Base-by-base conservation (phyloP, 768 basidiomycete species). In the Gymnopilus junonius region DNA sequence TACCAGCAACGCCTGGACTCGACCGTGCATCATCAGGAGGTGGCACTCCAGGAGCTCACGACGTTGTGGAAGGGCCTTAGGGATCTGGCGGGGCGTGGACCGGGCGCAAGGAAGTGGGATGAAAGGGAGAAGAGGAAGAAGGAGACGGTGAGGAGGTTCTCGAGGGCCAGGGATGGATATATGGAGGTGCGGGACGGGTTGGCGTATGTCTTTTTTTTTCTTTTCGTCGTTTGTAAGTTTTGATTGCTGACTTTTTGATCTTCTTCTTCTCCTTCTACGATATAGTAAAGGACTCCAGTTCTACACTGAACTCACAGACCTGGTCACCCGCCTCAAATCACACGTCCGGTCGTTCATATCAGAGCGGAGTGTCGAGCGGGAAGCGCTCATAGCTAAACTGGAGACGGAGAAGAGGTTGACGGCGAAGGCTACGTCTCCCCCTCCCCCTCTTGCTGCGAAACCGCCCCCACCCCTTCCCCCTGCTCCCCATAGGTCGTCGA, bases 181-280 rank as follows among this genome's bases (percentile, higher is more conserved):
- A 88, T 89, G 81, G 93, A 97, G 74, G 89, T 95, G 34, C 82
- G 91, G 7, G 91, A 92, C 72, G 95, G 95, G 15, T 73, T 96
- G 43, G 87, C 86, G 92, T 93, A 72, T 64, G 92, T 87, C 48
- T 61, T 35, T n/a, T 39, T 56, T 59, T 29, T 32, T 37, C 42
- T 42, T 55, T 48, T 35, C 27, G 27, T 11, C 6, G 29, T 20
- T 20, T 39, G 43, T n/a, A 60, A 39, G 55, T 25, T 48, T 43
- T 25, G 46, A 21, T 55, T 25, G 3, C 62, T 58, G 7, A 70
- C 67, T 23, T 42, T 20, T 23, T 43, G 64, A 60, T 53, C 58
- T 15, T 66, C 32, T 43, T 43, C 12, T 50, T 17, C 14, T 50
- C 4, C n/a, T 32, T 20, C 17, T 17, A 42, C 4, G n/a, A 42